Percentiles rank a stretch among this genome's conserved stretches.
phyloP scores from a whole-genome alignment of 805 yeast genomes.

The Metschnikowia aberdeeniae region DNA sequence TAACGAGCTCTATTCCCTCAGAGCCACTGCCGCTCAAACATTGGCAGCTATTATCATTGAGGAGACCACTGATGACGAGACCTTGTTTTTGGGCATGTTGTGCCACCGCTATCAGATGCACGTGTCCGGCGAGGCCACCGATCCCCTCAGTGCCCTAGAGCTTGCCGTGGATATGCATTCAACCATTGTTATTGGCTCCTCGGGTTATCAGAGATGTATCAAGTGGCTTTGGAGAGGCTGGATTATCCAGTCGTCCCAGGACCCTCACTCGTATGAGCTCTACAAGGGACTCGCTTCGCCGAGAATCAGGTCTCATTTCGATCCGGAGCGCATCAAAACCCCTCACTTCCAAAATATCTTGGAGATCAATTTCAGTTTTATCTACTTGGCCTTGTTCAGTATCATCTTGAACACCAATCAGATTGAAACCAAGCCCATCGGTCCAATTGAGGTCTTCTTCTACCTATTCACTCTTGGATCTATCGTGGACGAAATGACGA shows the following conservation, averaged over 20 bases:
- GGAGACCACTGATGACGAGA: slow-evolving; percentile 51
- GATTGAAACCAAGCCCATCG: slow-evolving; percentile 27
- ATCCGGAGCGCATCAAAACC: slow-evolving; percentile 79
- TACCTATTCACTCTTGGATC: slow-evolving; percentile 66
- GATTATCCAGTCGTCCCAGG: slow-evolving; percentile 71
- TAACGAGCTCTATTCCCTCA: slow-evolving; percentile 53
- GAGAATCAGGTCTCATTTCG: slow-evolving; percentile 58
- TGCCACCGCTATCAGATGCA: slow-evolving; percentile 71
- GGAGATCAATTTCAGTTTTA: slow-evolving; percentile 62
- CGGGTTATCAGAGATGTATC: slow-evolving; percentile 82
- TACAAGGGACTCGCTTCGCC: slow-evolving; percentile 58
- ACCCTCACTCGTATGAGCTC: slow-evolving; percentile 64
- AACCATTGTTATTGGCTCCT: slow-evolving; percentile 68
- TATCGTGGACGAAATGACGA: slow-evolving; percentile 61
- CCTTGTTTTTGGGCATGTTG: slow-evolving; percentile 68
- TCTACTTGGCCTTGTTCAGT: slow-evolving; percentile 61
- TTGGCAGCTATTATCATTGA: slow-evolving; percentile 72
- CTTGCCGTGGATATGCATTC: slow-evolving; percentile 84
- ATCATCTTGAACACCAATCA: slow-evolving; percentile 58
- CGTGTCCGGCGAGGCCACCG: slow-evolving; percentile 55
- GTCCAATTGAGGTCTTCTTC: slow-evolving; percentile 51
- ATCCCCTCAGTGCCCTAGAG: slow-evolving; percentile 74
- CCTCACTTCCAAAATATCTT: slow-evolving; percentile 76
- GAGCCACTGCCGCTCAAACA: slow-evolving; percentile 69
- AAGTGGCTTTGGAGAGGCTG: slow-evolving; percentile 94